Evolutionary conservation across 306 rosid species (phyloP), one percentile per base, ranked within the genome.

Genomic region (Quercus gilva): DNA sequence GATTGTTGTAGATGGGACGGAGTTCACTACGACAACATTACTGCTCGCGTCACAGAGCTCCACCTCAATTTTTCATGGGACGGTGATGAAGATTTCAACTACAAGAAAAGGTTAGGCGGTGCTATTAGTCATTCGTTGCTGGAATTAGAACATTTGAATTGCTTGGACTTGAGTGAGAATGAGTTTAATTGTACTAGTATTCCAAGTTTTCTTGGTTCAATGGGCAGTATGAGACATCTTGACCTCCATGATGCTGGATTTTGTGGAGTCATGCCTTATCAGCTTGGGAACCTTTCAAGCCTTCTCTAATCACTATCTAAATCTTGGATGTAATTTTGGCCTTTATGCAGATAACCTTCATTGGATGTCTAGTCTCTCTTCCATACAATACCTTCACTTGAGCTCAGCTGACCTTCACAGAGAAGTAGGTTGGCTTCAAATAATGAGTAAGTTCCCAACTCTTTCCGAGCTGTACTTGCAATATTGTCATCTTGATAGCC

Each of bases 1-100:
- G 60, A 83, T 57, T 81, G 81, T 0, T 81, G 84, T 55, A 64
- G 45, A 26, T 76, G 80, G 80, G 17, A 1, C 0, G 61, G 76
- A 14, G 64, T 86, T 37, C 53, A 3, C 11, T 86, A 85, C n/a
- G 55, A 75, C 19, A 18, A 60, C 20, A 1, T 0, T 3, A 82
- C 84, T 2, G 51, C 60, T 21, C 75, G 37, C 8, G 37, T 79
- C 72, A 63, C 2, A 0, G 64, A 75, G 15, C 76, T 81, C n/a
- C 55, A 55, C 5, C 82, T 82, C 61, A 51, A 6, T 11, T 43
- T 0, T 7, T 19, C 18, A 6, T 2, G 1, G 14, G 52, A 45
- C 15, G 52, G 13, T 10, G 52, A 45, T 45, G 52, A 3, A 45
- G 11, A 2, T 45, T 45, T 10, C 0, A 8, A 11, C 52, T 8